These are phyloP conservation scores for Mycena polygramma DNA, from an alignment of 768 basidiomycete genomes.

Conservation along the genomic window DNA sequence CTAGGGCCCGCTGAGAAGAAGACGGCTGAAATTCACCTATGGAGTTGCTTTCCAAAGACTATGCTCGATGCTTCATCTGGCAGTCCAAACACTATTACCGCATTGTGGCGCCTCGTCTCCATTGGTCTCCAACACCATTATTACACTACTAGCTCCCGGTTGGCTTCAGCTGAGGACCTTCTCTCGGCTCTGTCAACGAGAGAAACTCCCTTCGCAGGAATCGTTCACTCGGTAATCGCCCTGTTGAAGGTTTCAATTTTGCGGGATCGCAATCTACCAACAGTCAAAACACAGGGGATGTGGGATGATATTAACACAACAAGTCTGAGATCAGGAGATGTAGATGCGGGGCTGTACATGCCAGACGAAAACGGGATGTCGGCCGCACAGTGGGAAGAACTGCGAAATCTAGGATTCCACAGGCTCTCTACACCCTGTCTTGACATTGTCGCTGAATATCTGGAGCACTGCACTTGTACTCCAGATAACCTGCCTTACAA, in stretches of 20 bases:
- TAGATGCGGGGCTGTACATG: no score
- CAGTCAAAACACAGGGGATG: not conserved
- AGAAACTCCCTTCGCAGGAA: not conserved
- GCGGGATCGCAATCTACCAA: not conserved
- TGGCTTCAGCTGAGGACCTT: not conserved
- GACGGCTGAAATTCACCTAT: not conserved
- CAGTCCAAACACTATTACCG: not conserved
- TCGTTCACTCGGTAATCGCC: not conserved
- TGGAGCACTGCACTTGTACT: conserved; percentile 1
- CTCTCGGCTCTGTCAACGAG: not conserved
- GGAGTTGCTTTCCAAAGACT: not conserved
- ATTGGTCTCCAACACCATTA: no score
- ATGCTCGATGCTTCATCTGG: not conserved
- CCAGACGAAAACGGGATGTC: not conserved
- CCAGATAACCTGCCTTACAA: not conserved
- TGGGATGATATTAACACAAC: not conserved
- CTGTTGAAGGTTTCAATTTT: not conserved
- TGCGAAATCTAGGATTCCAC: no score
- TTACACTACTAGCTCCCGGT: not conserved
- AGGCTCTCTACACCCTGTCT: not conserved
- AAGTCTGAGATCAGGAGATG: no score
- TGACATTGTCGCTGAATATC: not conserved
- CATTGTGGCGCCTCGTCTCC: not conserved
- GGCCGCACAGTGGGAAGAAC: not conserved
- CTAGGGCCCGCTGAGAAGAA: no score